These are phyloP conservation scores for Fusarium xylarioides DNA, from an alignment of 2,329 filamentous ascomycete genomes.

Conservation along the genomic window DNA sequence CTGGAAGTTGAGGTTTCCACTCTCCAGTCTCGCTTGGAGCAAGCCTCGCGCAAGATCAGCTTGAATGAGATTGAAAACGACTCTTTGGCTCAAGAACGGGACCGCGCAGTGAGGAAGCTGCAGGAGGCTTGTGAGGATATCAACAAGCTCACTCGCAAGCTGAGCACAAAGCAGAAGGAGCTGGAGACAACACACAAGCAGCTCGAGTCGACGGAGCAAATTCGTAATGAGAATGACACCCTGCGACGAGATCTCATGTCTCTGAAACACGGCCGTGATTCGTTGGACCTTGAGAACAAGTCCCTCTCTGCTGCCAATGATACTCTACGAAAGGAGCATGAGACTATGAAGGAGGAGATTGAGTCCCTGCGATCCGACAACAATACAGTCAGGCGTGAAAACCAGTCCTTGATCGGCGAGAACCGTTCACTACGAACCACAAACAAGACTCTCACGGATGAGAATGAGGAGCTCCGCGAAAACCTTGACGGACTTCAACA, in stretches of 20 bases:
- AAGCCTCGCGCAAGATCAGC: conserved; percentile 68
- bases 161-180: conserved; percentile 54
- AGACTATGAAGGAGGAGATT: conserved; percentile 51
- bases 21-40: conserved; percentile 68
- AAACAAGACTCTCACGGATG: conserved; percentile 52
- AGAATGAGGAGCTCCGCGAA: conserved; percentile 56
- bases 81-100: conserved; percentile 69
- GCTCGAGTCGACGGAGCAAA: conserved; percentile 52
- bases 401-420: conserved; percentile 54
- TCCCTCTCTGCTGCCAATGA: conserved; percentile 54
- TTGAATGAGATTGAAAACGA: conserved; percentile 71
- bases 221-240: conserved; percentile 51
- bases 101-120: conserved; percentile 70
- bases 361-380: conserved; percentile 55
- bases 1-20: conserved; percentile 68
- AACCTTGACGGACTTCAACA: conserved; percentile 52
- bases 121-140: conserved; percentile 68
- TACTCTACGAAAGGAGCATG: conserved; percentile 48
- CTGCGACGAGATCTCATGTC: conserved; percentile 54
- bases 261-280: conserved; percentile 51
- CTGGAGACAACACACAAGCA: conserved; percentile 54
- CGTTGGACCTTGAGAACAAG: conserved; percentile 53
- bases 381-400: conserved; percentile 53
- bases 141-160: conserved; percentile 57
- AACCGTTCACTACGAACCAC: conserved; percentile 56